Base-by-base conservation (phyloP, 768 basidiomycete species). In the Leccinum uliginosum region DNA sequence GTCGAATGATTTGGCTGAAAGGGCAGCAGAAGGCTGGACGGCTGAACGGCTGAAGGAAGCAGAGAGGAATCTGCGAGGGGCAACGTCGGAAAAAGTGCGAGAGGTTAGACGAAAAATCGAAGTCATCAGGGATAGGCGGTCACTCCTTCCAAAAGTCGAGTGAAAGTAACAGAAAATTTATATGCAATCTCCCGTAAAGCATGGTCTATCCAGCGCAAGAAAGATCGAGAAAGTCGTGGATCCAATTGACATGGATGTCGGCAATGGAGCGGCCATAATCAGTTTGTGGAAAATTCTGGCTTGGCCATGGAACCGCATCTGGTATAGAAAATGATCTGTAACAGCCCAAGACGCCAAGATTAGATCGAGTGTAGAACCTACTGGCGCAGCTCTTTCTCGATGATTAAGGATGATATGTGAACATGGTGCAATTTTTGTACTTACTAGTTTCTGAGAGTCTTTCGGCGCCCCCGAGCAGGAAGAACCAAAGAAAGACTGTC, bases 241-340 rank as follows among this genome's bases (percentile, higher is more conserved):
- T 46, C 38, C 44, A 46, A 50, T 58, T 46, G 34, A 32, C 47
- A 35, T 46, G 38, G 34, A 45, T 35, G 32, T 58, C 67, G 65
- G 67, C 43, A 59, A 58, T 67, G 61, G 46, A 54, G 59, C 61
- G 67, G 65, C 30, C 35, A 53, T 71, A 65, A 50, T 34, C 53
- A 46, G 48, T 17, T 29, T 34, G 34, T 23, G 46, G 45, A 60
- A 49, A 21, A 19, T 15, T 45, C 24, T 21, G 17, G 17, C 30
- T 46, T 23, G 45, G 35, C 35, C 11, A 38, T 9, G 35, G 17
- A 38, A 7, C 17, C 35, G 34, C 32, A 32, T 38, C 35, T 38
- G 35, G 32, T 34, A 35, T 34, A 7, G 35, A n/a, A 38, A n/a
- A n/a, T 3, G 17, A 35, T 35, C 35, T 38, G 8, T 38, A n/a